phyloP scores from a whole-genome alignment of 176 grass and related monocot species.

The Triticum timopheevii region DNA sequence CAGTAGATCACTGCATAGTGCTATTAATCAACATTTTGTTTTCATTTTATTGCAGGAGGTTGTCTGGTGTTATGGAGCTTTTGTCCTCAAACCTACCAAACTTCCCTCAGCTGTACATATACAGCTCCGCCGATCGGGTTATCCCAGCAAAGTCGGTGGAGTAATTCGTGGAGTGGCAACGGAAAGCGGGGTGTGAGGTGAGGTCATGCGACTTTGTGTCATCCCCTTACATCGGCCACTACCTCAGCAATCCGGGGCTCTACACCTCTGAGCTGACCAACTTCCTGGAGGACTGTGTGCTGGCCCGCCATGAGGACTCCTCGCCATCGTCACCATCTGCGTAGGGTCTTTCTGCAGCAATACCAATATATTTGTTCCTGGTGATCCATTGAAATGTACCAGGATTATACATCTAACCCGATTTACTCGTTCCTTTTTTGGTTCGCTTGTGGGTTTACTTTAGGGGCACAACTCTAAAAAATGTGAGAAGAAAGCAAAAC shows the following conservation, averaged over 20 bases:
- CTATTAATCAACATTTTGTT: not conserved
- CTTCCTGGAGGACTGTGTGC: slow-evolving; percentile 78
- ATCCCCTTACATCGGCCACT: slow-evolving; percentile 85
- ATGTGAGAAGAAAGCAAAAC: too few species aligned
- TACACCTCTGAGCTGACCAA: slow-evolving; percentile 62
- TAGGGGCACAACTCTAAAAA: not conserved
- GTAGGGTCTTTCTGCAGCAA: not conserved
- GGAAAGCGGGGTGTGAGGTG: slow-evolving; percentile 39
- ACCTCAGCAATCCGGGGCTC: slow-evolving; percentile 67
- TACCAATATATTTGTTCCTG: slow-evolving; percentile 32
- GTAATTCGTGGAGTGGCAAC: too few species aligned
- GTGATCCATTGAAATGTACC: slow-evolving; percentile 16
- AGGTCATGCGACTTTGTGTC: slow-evolving; percentile 75
- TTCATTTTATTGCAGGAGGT: too few species aligned
- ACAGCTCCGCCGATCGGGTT: too few species aligned
- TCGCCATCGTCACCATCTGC: not conserved
- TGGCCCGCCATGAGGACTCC: slow-evolving; percentile 6
- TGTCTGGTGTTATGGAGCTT: too few species aligned
- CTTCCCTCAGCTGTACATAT: too few species aligned
- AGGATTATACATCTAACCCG: slow-evolving; percentile 21
- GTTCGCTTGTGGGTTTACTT: not conserved
- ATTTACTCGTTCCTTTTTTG: not conserved
- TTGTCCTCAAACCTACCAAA: too few species aligned
- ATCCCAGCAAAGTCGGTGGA: too few species aligned
- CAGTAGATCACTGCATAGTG: too few species aligned